Conservation (phyloP, 768 basidiomycete species). For the Suillus paluster region DNA sequence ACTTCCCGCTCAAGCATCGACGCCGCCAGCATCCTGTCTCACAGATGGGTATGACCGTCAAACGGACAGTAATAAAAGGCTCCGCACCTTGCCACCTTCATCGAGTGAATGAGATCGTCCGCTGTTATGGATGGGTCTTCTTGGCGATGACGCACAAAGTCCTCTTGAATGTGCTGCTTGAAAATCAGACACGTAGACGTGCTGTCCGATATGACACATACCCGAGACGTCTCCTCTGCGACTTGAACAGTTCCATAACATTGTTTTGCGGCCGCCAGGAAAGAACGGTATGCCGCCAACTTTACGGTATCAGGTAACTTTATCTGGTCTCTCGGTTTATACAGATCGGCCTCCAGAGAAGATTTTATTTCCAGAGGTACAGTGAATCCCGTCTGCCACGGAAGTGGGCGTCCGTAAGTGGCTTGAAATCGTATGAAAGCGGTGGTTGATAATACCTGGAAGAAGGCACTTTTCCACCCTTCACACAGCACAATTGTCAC, state of each 20-base stretch:
- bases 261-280: conserved; percentile 62
- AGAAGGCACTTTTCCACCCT: conserved; percentile 73
- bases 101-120: conserved; percentile 68
- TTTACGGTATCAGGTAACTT: conserved; percentile 49
- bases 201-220: conserved; percentile 27
- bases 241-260: conserved; percentile 54
- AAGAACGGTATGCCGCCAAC: conserved; percentile 58
- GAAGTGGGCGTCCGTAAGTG: conserved; percentile 2
- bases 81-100: conserved; percentile 72
- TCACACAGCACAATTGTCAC: conserved; percentile 63
- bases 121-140: conserved; percentile 44
- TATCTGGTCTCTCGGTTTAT: conserved; percentile 51
- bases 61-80: conserved; percentile 5
- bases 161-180: conserved; percentile 71
- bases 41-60: conserved; percentile 13
- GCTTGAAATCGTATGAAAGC: neutral
- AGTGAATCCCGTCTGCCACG: conserved; percentile 58
- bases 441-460: conserved; percentile 50
- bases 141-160: conserved; percentile 60
- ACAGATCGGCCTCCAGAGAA: conserved; percentile 40
- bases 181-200: conserved; percentile 1
- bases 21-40: conserved; percentile 61
- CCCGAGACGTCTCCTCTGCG: conserved; percentile 61
- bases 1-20: conserved; percentile 62
- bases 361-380: conserved; percentile 49